phyloP scores from a whole-genome alignment of 164 flowering plant species.

The Tetracentron sinense region DNA sequence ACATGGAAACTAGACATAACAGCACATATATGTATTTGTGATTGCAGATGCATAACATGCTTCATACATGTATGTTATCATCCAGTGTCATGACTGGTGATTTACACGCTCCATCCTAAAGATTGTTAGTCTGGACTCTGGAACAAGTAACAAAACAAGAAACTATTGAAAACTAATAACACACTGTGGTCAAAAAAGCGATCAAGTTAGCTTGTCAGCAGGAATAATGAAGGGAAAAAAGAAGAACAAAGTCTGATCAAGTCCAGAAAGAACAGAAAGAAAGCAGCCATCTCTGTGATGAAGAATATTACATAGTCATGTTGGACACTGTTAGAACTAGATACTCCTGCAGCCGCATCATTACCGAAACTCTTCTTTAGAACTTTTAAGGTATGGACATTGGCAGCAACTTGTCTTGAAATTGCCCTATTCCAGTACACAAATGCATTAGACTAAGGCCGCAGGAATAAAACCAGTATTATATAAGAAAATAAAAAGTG shows the following conservation, averaged over 20 bases:
- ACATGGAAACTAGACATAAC: too few relatives aligned
- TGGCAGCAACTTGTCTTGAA: conserved; percentile 26
- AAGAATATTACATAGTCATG: conserved; percentile 20
- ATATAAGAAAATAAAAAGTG: not conserved
- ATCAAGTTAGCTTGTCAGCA: too few relatives aligned
- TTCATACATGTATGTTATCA: too few relatives aligned
- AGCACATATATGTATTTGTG: too few relatives aligned
- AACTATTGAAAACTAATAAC: too few relatives aligned
- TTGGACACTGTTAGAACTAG: conserved; percentile 14
- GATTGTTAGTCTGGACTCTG: too few relatives aligned
- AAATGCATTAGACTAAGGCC: conserved; percentile 3
- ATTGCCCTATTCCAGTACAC: conserved; percentile 28
- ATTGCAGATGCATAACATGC: too few relatives aligned
- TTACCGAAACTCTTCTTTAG: conserved; percentile 26
- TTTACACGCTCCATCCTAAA: too few relatives aligned
- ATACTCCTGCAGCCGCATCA: conserved; percentile 20
- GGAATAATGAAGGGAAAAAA: not conserved
- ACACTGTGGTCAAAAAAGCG: too few relatives aligned
- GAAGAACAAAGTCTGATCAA: not conserved
- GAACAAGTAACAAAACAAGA: too few relatives aligned
- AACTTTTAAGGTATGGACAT: conserved; percentile 20
- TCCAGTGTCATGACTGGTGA: too few relatives aligned
- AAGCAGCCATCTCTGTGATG: conserved; percentile 1
- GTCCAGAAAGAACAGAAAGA: not conserved
- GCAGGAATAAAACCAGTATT: not conserved